Evolutionary conservation across 2,329 filamentous ascomycete genomes (phyloP).

Genomic region (Diplodia scrobiculata): DNA sequence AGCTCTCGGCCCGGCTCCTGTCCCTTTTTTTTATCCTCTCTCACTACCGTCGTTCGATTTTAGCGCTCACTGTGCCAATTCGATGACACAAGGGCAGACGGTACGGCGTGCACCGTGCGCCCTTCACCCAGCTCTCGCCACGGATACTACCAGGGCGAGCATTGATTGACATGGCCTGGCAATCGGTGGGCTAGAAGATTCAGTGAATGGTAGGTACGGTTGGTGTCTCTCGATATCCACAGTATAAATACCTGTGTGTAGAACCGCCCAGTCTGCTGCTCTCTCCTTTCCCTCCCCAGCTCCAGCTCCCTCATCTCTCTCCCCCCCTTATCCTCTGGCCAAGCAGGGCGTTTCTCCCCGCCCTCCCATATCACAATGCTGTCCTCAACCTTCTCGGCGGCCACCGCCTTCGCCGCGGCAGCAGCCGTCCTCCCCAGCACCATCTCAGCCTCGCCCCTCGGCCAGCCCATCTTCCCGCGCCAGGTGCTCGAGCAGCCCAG

Average conservation of each 20-base stretch:
- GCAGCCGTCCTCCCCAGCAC: not conserved
- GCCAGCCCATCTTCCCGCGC: conserved; percentile 4
- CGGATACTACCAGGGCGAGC: conserved; percentile 1
- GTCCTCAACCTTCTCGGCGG: conserved; percentile 3
- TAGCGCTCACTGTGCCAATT: not conserved
- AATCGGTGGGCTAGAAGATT: not conserved
- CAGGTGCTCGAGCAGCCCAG: conserved; percentile 33
- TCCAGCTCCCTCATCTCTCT: not conserved
- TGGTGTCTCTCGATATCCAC: not conserved
- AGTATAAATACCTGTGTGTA: not conserved
- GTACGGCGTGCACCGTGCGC: not conserved
- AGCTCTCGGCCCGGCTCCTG: not conserved
- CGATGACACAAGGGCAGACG: not conserved
- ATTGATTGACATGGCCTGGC: conserved; percentile 5
- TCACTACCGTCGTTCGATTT: not conserved
- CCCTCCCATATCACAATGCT: not conserved
- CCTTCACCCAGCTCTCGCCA: not conserved
- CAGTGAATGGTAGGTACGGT: not conserved
- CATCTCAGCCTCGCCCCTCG: not conserved
- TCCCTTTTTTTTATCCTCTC: not conserved
- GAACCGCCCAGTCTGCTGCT: not conserved
- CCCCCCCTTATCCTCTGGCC: not conserved
- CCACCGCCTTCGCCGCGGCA: not conserved
- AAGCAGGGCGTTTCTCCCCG: not conserved
- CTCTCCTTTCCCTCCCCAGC: conserved; percentile 6